These are phyloP conservation scores for Epichloe scottii DNA, from an alignment of 2,329 filamentous ascomycete genomes.

Conservation along the genomic window DNA sequence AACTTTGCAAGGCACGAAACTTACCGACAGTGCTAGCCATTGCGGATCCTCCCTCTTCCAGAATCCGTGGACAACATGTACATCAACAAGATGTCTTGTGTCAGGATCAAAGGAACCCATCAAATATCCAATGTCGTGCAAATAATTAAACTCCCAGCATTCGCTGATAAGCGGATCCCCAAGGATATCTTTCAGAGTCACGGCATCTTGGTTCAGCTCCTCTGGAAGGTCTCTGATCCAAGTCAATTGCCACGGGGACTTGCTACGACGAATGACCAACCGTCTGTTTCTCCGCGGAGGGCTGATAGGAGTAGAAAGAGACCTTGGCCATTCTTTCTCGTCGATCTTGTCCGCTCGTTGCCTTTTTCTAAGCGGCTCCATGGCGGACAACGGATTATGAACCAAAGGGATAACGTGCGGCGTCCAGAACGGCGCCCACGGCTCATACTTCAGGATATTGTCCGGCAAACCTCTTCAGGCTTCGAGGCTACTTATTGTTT, in stretches of 20 bases:
- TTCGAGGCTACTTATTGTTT: too few species aligned
- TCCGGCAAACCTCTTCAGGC: too few species aligned
- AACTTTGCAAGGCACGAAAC: constrained; percentile 6
- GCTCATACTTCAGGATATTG: neutral
- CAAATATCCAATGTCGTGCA: constrained; percentile 48
- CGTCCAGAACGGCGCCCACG: neutral
- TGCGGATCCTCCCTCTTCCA: constrained; percentile 55
- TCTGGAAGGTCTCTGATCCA: constrained; percentile 51
- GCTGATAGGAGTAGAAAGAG: constrained; percentile 30
- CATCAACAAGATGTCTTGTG: constrained; percentile 32
- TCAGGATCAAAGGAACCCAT: constrained; percentile 41
- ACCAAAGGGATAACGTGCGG: neutral
- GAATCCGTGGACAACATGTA: constrained; percentile 49
- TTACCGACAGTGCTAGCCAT: constrained; percentile 44
- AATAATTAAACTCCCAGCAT: constrained; percentile 58
- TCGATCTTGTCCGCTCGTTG: constrained; percentile 10
- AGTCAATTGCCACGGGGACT: constrained; percentile 62
- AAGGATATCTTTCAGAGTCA: constrained; percentile 55
- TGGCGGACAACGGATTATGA: constrained; percentile 7
- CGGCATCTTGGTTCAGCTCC: constrained; percentile 49
- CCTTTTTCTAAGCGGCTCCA: constrained; percentile 22
- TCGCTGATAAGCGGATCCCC: constrained; percentile 62
- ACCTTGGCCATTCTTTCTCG: constrained; percentile 7
- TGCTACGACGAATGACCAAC: constrained; percentile 16
- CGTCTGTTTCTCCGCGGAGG: constrained; percentile 28